Evolutionary conservation across 768 basidiomycete genomes (phyloP), one percentile per base, ranked within the genome.

Genomic region (Phlebiopsis flavidoalba): DNA sequence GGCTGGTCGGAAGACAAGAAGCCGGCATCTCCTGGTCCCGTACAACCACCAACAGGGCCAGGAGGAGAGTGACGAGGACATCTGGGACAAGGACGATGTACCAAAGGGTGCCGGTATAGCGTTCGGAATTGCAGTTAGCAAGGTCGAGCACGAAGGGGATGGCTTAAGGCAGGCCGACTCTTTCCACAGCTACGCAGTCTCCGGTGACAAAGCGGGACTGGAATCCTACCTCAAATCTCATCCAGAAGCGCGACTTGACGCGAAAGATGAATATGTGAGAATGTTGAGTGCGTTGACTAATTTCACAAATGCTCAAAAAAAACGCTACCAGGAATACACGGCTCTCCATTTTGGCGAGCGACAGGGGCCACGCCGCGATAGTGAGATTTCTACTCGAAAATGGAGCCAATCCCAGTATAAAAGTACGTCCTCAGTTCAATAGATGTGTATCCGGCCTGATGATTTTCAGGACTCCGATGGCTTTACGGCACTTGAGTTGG

Each of bases 331-430:
- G 95, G 94, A 92, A 37, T 94, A 93, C 70, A 91, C 93, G 0
- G 81, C 94, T 8, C 73, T 97, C 19, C 95, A 97, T 66, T 78
- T n/a, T 95, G 0, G 94, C 95, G 5, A 84, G 87, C 26, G 95
- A 97, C 71, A 78, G 94, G 67, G 95, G 95, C 1, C 79, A 85
- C 66, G 58, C 76, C 7, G 75, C 77, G 0, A 74, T 83, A 2
- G 88, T 89, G 1, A 73, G 79, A 63, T 59, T 85, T 5, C 72
- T 97, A 45, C 69, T 95, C 19, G 65, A 76, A 21, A 75, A 77
- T 54, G 92, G 91, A 4, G 93, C 88, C 5, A 83, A 93, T 65
- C 71, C 67, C 48, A 72, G 73, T 35, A 73, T 89, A 48, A 86
- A 88, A 81, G 94, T 91, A 63, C 48, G 64, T 49, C 61, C 21